phyloP scores from a whole-genome alignment of 208 protist genomes.

The Porcisia deanei region DNA sequence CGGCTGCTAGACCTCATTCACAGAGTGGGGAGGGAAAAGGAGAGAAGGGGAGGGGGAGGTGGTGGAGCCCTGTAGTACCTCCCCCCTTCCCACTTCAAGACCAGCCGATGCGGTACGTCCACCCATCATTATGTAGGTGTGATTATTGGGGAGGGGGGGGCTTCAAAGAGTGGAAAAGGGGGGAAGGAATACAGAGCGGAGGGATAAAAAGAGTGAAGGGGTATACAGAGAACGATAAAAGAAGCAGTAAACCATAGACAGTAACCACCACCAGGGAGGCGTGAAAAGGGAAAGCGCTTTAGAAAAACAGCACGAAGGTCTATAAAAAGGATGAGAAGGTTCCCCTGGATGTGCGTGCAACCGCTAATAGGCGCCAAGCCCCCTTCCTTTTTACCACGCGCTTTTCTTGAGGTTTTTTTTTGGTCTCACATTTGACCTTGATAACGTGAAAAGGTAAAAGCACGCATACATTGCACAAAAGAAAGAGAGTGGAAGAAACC shows the following conservation, averaged over 20 bases:
- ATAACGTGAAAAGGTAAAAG: neutral
- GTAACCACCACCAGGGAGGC: neutral
- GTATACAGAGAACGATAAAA: neutral
- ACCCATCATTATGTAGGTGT: neutral
- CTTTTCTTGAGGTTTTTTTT: neutral
- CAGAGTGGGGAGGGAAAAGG: neutral
- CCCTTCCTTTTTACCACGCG: neutral
- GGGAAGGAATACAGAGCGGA: neutral
- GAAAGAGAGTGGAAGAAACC: neutral
- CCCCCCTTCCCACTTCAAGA: neutral
- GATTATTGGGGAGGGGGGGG: neutral
- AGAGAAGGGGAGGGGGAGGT: neutral
- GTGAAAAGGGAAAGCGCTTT: neutral
- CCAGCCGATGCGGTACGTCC: neutral
- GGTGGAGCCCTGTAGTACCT: too few relatives aligned
- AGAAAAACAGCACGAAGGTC: neutral
- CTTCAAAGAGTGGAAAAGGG: neutral
- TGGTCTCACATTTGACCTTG: neutral
- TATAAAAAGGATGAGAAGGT: neutral
- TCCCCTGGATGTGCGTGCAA: neutral
- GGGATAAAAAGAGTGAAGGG: neutral
- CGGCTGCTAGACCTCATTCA: neutral
- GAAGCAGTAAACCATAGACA: neutral
- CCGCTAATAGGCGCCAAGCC: neutral
- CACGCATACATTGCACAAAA: neutral